phyloP scores from a whole-genome alignment of 495 filamentous ascomycete genomes.

The Polyplosphaeria fusca region DNA sequence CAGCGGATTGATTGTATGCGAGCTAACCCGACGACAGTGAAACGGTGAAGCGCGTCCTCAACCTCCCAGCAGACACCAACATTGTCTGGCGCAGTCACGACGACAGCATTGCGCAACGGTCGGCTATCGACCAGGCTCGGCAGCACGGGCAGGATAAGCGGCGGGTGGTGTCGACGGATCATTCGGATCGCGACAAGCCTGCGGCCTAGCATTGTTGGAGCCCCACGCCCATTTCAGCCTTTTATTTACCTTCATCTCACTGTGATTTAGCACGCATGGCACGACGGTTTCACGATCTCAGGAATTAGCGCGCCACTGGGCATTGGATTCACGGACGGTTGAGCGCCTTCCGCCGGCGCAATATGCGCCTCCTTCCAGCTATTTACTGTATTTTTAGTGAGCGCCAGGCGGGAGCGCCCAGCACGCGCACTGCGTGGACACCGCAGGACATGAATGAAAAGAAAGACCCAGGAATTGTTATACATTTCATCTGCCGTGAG shows the following conservation, averaged over 20 bases:
- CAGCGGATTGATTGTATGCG: neutral
- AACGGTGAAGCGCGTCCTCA: conserved; percentile 84
- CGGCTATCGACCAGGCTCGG: conserved; percentile 42
- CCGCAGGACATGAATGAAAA: too few species aligned
- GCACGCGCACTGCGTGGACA: too few species aligned
- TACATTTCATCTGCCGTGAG: too few species aligned
- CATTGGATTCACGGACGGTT: conserved; percentile 22
- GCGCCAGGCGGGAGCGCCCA: too few species aligned
- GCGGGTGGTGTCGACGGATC: conserved; percentile 31
- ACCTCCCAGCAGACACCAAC: conserved; percentile 81
- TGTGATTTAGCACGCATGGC: conserved; percentile 32
- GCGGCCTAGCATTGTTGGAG: conserved; percentile 1
- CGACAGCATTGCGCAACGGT: conserved; percentile 43
- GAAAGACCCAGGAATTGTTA: too few species aligned
- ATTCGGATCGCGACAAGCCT: conserved; percentile 35
- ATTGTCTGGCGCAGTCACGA: conserved; percentile 94
- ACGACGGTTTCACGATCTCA: conserved; percentile 24
- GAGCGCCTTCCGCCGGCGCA: conserved; percentile 1
- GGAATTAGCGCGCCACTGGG: conserved; percentile 27
- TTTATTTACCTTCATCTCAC: neutral
- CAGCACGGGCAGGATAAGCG: conserved; percentile 36
- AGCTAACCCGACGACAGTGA: conserved; percentile 55
- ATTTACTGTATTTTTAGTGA: too few species aligned
- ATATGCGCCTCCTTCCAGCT: conserved; percentile 1
- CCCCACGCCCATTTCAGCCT: neutral